phyloP scores from a whole-genome alignment of 176 grass and related monocot species.

The Zoysia japonica region DNA sequence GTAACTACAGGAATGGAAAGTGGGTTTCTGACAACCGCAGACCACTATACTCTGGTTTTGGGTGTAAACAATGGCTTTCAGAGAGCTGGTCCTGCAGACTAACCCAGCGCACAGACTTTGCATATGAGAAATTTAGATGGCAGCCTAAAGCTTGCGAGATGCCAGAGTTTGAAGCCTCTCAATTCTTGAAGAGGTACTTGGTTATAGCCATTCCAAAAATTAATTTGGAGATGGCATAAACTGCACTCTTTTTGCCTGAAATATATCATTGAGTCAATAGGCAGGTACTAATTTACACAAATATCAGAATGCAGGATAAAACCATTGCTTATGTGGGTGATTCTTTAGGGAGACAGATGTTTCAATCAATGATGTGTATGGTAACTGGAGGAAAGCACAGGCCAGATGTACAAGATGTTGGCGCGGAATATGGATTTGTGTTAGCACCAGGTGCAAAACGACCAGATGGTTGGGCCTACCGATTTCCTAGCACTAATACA shows the following conservation, averaged over 20 bases:
- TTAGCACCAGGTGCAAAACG: constrained; percentile 52
- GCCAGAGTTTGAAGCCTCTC: constrained; percentile 63
- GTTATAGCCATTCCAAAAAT: constrained; percentile 21
- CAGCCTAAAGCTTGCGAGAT: constrained; percentile 73
- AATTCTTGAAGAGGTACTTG: constrained; percentile 77
- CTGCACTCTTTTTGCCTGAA: constrained; percentile 11
- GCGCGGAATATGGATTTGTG: constrained; percentile 57
- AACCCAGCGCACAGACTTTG: constrained; percentile 73
- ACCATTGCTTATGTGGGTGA: constrained; percentile 86
- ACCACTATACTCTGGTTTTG: constrained; percentile 81
- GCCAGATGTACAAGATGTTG: constrained; percentile 68
- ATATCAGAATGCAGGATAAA: constrained; percentile 95
- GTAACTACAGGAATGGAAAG: constrained; percentile 71
- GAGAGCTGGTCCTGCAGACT: constrained; percentile 85
- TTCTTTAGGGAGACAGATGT: constrained; percentile 91
- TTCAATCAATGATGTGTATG: constrained; percentile 98
- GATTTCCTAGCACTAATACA: constrained; percentile 71
- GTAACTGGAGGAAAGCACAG: constrained; percentile 55
- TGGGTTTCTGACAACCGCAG: constrained; percentile 68
- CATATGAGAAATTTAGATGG: constrained; percentile 89
- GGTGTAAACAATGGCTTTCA: constrained; percentile 83
- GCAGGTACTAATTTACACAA: constrained; percentile 42
- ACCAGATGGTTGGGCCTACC: constrained; percentile 89
- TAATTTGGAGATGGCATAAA: constrained; percentile 41
- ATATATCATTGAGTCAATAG: constrained; percentile 2